These are phyloP conservation scores for Laburnicola sp. DNA, from an alignment of 2,329 filamentous ascomycete species.

Conservation along the genomic window DNA sequence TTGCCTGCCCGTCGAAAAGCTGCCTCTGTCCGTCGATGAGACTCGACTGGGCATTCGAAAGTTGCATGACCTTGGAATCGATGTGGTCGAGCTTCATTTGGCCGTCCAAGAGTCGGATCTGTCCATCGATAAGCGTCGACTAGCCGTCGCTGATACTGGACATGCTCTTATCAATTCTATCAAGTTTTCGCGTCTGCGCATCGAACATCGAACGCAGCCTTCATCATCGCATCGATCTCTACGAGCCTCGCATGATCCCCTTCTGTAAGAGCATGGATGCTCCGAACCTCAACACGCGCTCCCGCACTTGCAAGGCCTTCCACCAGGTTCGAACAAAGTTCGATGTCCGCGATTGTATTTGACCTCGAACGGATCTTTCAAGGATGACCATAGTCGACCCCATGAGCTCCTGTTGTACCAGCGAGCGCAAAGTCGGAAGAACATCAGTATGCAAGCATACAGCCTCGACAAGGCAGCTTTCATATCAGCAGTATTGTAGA, in stretches of 20 bases:
- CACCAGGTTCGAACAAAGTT: slow-evolving; percentile 1
- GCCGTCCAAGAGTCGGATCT: no score
- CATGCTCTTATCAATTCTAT: background rate
- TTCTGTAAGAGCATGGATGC: background rate
- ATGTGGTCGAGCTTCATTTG: no score
- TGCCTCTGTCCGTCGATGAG: background rate
- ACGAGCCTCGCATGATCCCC: background rate
- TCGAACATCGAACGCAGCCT: background rate
- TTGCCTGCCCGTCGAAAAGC: background rate
- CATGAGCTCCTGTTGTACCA: slow-evolving; percentile 16
- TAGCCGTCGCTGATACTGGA: no score
- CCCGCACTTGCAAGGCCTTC: slow-evolving; percentile 10
- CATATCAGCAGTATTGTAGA: slow-evolving; percentile 12
- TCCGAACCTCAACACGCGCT: slow-evolving; percentile 6
- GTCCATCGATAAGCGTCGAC: no score
- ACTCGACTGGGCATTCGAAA: no score
- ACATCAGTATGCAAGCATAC: slow-evolving; percentile 17
- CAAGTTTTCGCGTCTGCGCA: background rate
- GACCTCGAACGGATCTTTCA: slow-evolving; percentile 14
- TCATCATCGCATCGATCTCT: background rate
- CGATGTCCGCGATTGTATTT: slow-evolving; percentile 15
- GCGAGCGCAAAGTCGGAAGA: slow-evolving; percentile 4
- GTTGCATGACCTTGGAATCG: no score
- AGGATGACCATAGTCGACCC: slow-evolving; percentile 7
- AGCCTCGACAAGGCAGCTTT: slow-evolving; percentile 8